These are phyloP conservation scores for Anaeromyces robustus DNA, from an alignment of 192 early-diverging fungal genomes.

Conservation along the genomic window DNA sequence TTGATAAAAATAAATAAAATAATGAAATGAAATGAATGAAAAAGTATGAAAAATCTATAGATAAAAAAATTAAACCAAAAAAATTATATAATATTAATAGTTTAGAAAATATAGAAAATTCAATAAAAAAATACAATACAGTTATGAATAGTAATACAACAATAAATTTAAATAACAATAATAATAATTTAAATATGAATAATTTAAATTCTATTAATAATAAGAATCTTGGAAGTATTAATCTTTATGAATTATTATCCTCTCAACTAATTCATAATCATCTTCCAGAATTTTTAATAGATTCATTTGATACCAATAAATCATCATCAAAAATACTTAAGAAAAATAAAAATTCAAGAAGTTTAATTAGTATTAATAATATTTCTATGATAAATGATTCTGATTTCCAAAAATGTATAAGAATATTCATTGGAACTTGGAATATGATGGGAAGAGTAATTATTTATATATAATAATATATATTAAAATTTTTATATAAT, in stretches of 20 bases:
- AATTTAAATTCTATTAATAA: background rate
- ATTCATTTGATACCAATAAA: background rate
- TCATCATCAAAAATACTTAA: background rate
- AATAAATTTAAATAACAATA: background rate
- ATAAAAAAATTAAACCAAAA: background rate
- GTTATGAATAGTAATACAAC: background rate
- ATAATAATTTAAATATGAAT: background rate
- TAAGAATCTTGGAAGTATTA: background rate
- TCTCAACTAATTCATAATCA: background rate
- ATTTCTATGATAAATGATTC: background rate
- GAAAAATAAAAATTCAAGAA: background rate
- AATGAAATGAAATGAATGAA: background rate
- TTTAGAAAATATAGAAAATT: background rate
- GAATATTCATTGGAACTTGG: background rate
- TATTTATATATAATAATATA: background rate
- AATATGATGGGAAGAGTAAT: background rate
- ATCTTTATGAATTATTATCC: background rate
- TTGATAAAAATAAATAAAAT: too few relatives aligned
- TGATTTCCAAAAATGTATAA: background rate
- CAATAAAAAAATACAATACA: background rate
- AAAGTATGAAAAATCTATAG: background rate
- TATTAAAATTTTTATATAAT: too few relatives aligned
- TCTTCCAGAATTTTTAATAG: background rate
- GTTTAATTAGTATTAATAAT: background rate
- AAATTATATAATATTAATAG: background rate